Conservation (phyloP, 106 monocot genomes). For the Xerophyta viscosa region DNA sequence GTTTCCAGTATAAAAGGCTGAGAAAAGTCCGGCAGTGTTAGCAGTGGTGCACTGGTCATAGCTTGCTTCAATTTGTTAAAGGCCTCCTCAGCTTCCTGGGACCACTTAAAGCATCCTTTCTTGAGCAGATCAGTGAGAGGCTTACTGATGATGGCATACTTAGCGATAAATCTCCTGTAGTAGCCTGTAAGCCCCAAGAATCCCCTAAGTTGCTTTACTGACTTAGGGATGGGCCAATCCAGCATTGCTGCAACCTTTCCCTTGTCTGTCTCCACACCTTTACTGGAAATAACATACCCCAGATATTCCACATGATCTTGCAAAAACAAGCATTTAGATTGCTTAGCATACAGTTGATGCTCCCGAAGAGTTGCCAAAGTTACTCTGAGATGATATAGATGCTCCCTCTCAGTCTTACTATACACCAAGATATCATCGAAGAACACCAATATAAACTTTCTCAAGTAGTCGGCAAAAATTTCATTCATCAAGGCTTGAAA, state of each 20-base stretch:
- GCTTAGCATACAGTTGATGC: not conserved
- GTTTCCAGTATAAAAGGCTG: too few relatives aligned
- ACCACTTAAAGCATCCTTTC: too few relatives aligned
- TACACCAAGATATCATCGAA: constrained; percentile 3
- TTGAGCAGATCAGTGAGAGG: too few relatives aligned
- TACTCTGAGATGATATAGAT: not conserved
- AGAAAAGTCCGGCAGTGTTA: too few relatives aligned
- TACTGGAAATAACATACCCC: not conserved
- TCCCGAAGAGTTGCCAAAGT: not conserved
- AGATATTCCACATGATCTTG: not conserved
- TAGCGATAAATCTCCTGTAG: not conserved
- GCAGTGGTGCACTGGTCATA: too few relatives aligned
- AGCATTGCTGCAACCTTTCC: not conserved
- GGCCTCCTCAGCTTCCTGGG: too few relatives aligned
- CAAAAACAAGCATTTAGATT: not conserved
- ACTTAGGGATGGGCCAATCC: not conserved
- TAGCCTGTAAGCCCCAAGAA: not conserved
- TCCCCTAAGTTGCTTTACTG: not conserved
- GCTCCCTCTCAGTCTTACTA: not conserved
- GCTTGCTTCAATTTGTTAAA: too few relatives aligned
- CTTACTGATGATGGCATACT: too few relatives aligned
- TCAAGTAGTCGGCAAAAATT: not conserved
- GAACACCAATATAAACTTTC: not conserved
- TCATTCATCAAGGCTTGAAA: not conserved
- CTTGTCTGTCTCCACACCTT: not conserved